Conservation (phyloP, 371 early-diverging fungal genomes). For the Mycotypha africana region DNA sequence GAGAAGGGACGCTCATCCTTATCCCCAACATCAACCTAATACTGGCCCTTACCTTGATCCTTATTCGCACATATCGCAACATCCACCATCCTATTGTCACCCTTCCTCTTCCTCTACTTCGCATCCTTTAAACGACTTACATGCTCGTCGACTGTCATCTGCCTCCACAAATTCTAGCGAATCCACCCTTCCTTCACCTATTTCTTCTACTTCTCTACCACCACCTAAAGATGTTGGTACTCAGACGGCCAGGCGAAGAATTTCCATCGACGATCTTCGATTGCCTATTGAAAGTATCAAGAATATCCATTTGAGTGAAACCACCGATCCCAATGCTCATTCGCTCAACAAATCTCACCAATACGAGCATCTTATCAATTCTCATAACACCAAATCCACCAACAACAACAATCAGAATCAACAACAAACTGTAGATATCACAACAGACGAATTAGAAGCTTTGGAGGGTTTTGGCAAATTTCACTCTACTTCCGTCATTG, state of each 20-base stretch:
- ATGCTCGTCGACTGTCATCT: conserved; percentile 8
- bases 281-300: conserved; percentile 15
- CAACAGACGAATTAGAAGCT: conserved; percentile 39
- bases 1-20: conserved; percentile 3
- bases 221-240: neutral
- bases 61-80: no score
- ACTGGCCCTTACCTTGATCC: no score
- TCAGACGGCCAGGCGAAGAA: conserved; percentile 6
- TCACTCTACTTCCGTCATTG: conserved; percentile 5
- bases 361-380: no score
- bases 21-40: no score
- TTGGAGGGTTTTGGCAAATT: conserved; percentile 38
- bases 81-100: neutral
- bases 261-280: conserved; percentile 19
- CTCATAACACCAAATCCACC: neutral
- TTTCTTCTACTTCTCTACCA: conserved; percentile 1
- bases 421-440: conserved; percentile 21
- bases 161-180: conserved; percentile 11
- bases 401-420: neutral
- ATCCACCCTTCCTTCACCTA: conserved; percentile 2
- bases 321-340: no score
- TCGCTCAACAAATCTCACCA: no score
- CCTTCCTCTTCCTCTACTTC: neutral
- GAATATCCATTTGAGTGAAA: conserved; percentile 11
- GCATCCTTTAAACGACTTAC: neutral